Evolutionary conservation across 805 yeast species (phyloP).

Genomic region (Candida ulmi): DNA sequence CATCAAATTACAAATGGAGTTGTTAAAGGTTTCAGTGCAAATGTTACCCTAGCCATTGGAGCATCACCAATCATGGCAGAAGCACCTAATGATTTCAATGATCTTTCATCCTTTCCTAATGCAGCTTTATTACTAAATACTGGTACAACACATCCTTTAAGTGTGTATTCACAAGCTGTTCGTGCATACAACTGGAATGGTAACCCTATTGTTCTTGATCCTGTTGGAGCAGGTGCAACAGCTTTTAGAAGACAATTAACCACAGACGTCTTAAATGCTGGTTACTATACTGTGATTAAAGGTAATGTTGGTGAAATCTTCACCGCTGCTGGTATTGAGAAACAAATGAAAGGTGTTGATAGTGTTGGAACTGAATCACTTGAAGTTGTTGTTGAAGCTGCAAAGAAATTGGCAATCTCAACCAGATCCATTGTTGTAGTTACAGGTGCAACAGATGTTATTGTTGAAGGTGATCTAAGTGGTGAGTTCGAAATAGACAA

Average conservation of each 20-base stretch:
- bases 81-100: conserved; percentile 57
- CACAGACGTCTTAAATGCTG: conserved; percentile 44
- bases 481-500: conserved; percentile 18
- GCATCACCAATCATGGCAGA: conserved; percentile 91
- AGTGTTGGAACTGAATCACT: conserved; percentile 22
- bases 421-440: conserved; percentile 60
- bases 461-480: conserved; percentile 39
- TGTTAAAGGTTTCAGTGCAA: conserved; percentile 86
- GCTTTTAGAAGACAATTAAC: conserved; percentile 45
- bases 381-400: conserved; percentile 32
- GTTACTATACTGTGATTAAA: conserved; percentile 63
- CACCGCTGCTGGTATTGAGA: conserved; percentile 45
- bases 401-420: conserved; percentile 42
- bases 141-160: conserved; percentile 54
- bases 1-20: conserved; percentile 88
- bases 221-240: conserved; percentile 92
- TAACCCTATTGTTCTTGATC: conserved; percentile 74
- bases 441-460: conserved; percentile 55
- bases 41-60: conserved; percentile 76
- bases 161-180: conserved; percentile 45
- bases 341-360: conserved; percentile 73
- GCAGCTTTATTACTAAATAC: conserved; percentile 63
- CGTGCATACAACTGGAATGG: conserved; percentile 49
- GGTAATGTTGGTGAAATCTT: conserved; percentile 83
- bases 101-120: conserved; percentile 51